Evolutionary conservation across 1,284 basidiomycete species (phyloP), one percentile per base, ranked within the genome.

Genomic region (Phlebopus sp.): DNA sequence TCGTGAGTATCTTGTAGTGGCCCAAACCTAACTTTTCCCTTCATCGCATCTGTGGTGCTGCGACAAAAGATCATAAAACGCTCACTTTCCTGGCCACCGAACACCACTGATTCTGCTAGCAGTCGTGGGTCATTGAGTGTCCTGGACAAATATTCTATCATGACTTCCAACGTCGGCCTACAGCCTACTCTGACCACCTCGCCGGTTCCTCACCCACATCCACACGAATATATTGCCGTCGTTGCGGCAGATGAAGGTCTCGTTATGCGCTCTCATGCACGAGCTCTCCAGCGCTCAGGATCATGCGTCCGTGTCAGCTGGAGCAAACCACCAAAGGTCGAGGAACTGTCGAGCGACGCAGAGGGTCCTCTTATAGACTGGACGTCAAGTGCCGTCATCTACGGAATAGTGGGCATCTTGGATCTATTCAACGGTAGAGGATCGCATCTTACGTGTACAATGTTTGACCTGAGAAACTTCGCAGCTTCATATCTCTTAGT

Each of bases 401-500:
- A 87, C 63, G 88, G 88, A 9, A 76, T 91, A 52, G 69, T 90
- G 37, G 87, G 87, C 4, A 70, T 86, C 15, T 59, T 90, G 53
- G 79, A 82, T 52, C 67, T 91, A 27, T 86, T 81, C 60, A 75
- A 81, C 57, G 79, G 88, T 89, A 67, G 36, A 43, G 37, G 49
- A 39, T 19, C 42, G 10, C 35, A 37, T 23, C 39, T 27, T 23
- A 13, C 45, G 40, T 23, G 18, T 5, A 15, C 41, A 19, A 34
- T 15, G 11, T 30, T 34, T 38, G 14, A 29, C 54, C 54, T 62
- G 29, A 69, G 37, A 15, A 37, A n/a, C 9, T 55, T 32, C 46
- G 41, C 55, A 90, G 87, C 77, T 38, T 84, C 87, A 8, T 82
- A 89, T 69, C 66, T 90, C 13, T 69, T 90, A 37, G 82, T 86